phyloP scores from a whole-genome alignment of 2,329 filamentous ascomycete genomes.

The Aspergillus sp. region DNA sequence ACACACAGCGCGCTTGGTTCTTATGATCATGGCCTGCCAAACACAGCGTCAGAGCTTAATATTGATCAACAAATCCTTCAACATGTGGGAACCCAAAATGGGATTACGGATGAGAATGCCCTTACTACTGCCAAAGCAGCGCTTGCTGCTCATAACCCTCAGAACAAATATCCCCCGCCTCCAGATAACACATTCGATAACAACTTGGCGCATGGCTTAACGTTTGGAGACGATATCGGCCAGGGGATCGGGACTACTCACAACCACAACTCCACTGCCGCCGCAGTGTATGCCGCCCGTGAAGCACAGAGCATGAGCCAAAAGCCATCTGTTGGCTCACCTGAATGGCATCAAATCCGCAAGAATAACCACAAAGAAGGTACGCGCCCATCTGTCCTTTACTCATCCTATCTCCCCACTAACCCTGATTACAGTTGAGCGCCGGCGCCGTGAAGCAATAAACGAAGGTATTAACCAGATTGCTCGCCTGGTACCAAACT shows the following conservation, averaged over 20 bases:
- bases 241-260: slow-evolving; percentile 39
- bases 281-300: slow-evolving; percentile 55
- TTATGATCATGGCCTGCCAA: slow-evolving; percentile 42
- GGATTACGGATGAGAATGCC: slow-evolving; percentile 48
- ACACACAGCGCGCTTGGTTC: slow-evolving; percentile 33
- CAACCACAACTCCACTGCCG: slow-evolving; percentile 57
- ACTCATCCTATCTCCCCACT: slow-evolving; percentile 19
- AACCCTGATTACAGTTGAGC: slow-evolving; percentile 67
- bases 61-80: slow-evolving; percentile 50
- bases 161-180: slow-evolving; percentile 47
- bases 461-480: slow-evolving; percentile 99
- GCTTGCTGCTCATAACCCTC: slow-evolving; percentile 44
- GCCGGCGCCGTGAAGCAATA: slow-evolving; percentile 93
- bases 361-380: slow-evolving; percentile 99
- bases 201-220: slow-evolving; percentile 35
- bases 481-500: slow-evolving; percentile 94
- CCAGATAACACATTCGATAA: slow-evolving; percentile 41
- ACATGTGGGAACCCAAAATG: slow-evolving; percentile 54
- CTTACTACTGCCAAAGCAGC: slow-evolving; percentile 50
- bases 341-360: slow-evolving; percentile 96
- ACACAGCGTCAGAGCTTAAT: slow-evolving; percentile 38
- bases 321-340: slow-evolving; percentile 90
- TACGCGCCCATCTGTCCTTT: slow-evolving; percentile 41
- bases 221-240: slow-evolving; percentile 42
- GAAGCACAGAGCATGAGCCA: slow-evolving; percentile 53